These are phyloP conservation scores for Amphibolis antarctica DNA, from an alignment of 106 monocot species.

Conservation along the genomic window DNA sequence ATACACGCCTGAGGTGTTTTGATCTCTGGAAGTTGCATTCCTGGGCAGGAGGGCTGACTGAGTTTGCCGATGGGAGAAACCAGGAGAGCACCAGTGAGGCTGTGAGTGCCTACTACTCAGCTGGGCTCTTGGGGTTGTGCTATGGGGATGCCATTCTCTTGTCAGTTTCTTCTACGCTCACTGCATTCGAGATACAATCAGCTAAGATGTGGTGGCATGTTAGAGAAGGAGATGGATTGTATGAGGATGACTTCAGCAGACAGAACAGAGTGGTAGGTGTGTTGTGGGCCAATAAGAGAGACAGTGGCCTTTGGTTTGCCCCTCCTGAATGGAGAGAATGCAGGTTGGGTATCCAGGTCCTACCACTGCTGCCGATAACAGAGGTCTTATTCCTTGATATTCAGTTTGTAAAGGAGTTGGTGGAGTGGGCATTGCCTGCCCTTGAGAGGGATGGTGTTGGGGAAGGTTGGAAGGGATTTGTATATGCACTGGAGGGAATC, in stretches of 20 bases:
- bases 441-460: constrained; percentile 62
- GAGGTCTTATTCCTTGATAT: constrained; percentile 59
- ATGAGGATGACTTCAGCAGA: constrained; percentile 64
- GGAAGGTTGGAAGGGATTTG: constrained; percentile 94
- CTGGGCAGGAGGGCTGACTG: constrained; percentile 85
- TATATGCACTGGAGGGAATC: constrained; percentile 73
- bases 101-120: constrained; percentile 86
- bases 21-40: constrained; percentile 90
- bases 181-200: constrained; percentile 47
- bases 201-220: constrained; percentile 93
- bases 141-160: constrained; percentile 65
- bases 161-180: constrained; percentile 47
- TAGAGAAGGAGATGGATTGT: constrained; percentile 55
- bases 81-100: constrained; percentile 98
- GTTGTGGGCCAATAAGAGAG: constrained; percentile 85
- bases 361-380: constrained; percentile 66
- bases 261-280: constrained; percentile 75
- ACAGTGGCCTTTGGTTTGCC: constrained; percentile 90
- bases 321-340: constrained; percentile 74
- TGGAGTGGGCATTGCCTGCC: constrained; percentile 61
- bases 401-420: constrained; percentile 43
- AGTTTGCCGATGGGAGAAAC: constrained; percentile 81
- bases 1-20: constrained; percentile 54
- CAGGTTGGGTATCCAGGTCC: constrained; percentile 74
- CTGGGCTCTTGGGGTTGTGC: constrained; percentile 67